Evolutionary conservation across 345 rosid genomes (phyloP).

Genomic region (Erysimum cheiranthoides): DNA sequence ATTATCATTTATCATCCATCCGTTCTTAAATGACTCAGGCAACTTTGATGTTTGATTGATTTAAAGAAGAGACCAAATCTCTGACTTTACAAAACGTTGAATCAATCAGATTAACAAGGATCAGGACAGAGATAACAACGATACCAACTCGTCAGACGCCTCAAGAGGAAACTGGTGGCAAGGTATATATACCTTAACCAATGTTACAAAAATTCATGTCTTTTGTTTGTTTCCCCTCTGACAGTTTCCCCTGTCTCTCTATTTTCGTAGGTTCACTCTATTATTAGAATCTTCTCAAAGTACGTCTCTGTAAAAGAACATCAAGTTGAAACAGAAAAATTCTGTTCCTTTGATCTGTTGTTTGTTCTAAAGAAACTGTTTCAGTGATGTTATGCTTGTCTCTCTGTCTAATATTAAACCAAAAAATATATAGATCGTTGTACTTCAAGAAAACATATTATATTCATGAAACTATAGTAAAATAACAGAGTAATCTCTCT

Average conservation of each 20-base stretch:
- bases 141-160: conserved; percentile 60
- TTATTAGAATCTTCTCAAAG: conserved; percentile 54
- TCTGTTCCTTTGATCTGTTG: not conserved
- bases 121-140: conserved; percentile 58
- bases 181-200: conserved; percentile 50
- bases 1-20: not conserved
- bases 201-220: not conserved
- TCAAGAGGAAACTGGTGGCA: conserved; percentile 98
- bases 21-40: not conserved
- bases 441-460: not conserved
- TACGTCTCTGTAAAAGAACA: conserved; percentile 2
- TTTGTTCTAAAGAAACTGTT: conserved; percentile 12
- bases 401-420: not conserved
- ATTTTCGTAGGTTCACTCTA: conserved; percentile 79
- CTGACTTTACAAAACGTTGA: not conserved
- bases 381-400: conserved; percentile 8
- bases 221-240: conserved; percentile 17
- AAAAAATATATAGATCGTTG: not conserved
- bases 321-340: conserved; percentile 16
- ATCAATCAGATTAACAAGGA: conserved; percentile 51
- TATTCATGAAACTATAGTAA: not conserved
- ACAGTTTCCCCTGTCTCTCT: not conserved
- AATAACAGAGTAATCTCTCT: conserved; percentile 1
- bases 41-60: not conserved
- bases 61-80: not conserved